phyloP scores from a whole-genome alignment of 192 early-diverging fungal species.

The Obelidium mucronatum region DNA sequence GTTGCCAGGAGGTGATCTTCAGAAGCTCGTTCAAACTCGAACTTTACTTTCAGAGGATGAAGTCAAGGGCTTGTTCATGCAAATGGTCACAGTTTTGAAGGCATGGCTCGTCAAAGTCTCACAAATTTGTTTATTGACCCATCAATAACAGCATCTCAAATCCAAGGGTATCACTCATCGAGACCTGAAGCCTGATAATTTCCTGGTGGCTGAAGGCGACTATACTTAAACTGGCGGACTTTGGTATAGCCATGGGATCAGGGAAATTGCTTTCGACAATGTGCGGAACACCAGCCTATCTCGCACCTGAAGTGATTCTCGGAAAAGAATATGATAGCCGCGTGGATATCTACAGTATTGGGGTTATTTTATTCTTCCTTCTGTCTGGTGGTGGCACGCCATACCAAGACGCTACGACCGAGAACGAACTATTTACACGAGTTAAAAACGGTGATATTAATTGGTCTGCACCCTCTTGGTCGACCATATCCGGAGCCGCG shows the following conservation, averaged over 20 bases:
- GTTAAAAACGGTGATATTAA: slow-evolving; percentile 34
- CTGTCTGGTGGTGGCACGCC: slow-evolving; percentile 38
- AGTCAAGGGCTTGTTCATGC: slow-evolving; percentile 31
- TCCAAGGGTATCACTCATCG: slow-evolving; percentile 42
- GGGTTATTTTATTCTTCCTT: slow-evolving; percentile 51
- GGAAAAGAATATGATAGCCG: slow-evolving; percentile 36
- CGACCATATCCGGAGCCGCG: background rate
- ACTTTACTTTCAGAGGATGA: slow-evolving; percentile 22
- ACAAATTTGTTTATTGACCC: background rate
- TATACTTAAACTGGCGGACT: slow-evolving; percentile 44
- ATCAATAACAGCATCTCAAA: slow-evolving; percentile 37
- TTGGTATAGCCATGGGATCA: slow-evolving; percentile 42
- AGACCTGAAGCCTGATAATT: slow-evolving; percentile 55
- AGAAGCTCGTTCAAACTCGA: slow-evolving; percentile 26
- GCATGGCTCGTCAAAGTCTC: too few species aligned
- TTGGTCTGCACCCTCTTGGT: slow-evolving; percentile 34
- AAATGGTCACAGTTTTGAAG: slow-evolving; percentile 42
- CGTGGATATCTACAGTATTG: slow-evolving; percentile 52
- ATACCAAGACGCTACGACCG: slow-evolving; percentile 4
- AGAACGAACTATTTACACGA: slow-evolving; percentile 16
- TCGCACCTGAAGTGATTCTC: slow-evolving; percentile 45
- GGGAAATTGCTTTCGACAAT: slow-evolving; percentile 39
- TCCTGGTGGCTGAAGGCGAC: slow-evolving; percentile 15
- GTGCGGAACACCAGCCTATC: slow-evolving; percentile 12
- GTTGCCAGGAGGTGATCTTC: slow-evolving; percentile 40